Conservation (phyloP, 75 land plant species). For the Selaginella tamariscina region DNA sequence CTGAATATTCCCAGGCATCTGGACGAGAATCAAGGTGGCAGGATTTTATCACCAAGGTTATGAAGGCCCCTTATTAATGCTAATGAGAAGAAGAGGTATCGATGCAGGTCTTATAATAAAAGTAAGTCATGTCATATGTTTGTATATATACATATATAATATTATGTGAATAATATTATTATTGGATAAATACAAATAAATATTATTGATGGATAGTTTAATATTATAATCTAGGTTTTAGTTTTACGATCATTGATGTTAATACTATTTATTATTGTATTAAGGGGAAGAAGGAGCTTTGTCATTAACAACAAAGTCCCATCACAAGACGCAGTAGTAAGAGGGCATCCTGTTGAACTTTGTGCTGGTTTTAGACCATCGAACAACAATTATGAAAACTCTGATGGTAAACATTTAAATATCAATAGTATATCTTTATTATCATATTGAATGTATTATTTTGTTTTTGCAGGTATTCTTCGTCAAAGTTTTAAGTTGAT, state of each 20-base stretch:
- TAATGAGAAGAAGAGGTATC: conserved; percentile 94
- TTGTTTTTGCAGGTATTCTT: conserved; percentile 48
- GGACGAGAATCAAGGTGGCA: conserved; percentile 74
- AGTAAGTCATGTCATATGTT: conserved; percentile 34
- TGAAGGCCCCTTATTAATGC: conserved; percentile 76
- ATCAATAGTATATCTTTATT: neutral
- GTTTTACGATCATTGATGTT: no score
- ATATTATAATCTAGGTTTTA: no score
- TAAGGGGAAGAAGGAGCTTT: conserved; percentile 98
- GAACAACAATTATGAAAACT: conserved; percentile 13
- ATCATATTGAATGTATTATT: neutral
- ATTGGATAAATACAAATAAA: no score
- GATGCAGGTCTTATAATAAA: conserved; percentile 89
- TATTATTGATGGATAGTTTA: no score
- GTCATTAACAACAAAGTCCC: conserved; percentile 78
- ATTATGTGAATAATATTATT: no score
- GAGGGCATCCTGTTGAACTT: conserved; percentile 82
- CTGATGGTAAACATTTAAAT: conserved; percentile 46
- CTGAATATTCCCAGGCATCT: conserved; percentile 50
- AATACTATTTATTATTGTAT: neutral
- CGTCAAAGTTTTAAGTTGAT: conserved; percentile 60
- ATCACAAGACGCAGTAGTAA: conserved; percentile 38
- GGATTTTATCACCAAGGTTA: conserved; percentile 96
- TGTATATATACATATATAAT: no score
- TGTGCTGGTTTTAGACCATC: conserved; percentile 85